Percentiles rank a stretch among this genome's conserved stretches.
phyloP scores from a whole-genome alignment of 805 yeast genomes.

The Myxozyma geophila region DNA sequence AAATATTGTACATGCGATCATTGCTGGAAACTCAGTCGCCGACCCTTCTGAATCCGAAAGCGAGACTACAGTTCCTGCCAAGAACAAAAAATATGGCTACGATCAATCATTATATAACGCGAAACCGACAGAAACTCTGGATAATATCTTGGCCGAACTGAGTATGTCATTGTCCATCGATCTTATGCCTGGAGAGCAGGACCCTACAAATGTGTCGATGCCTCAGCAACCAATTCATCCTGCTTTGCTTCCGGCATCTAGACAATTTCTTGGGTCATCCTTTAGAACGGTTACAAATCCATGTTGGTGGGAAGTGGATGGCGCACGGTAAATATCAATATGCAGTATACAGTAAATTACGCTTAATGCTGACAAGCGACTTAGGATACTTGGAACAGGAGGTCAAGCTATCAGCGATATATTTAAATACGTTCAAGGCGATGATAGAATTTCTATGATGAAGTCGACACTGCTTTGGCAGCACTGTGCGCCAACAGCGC shows the following conservation, averaged over 20 bases:
- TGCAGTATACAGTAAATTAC: neutral
- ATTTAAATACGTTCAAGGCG: slow-evolving; percentile 61
- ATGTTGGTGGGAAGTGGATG: slow-evolving; percentile 63
- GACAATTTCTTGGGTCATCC: slow-evolving; percentile 49
- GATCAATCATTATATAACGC: slow-evolving; percentile 29
- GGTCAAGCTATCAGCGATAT: slow-evolving; percentile 88
- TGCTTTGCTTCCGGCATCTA: slow-evolving; percentile 62
- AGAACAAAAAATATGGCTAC: slow-evolving; percentile 31
- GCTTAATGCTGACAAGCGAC: neutral
- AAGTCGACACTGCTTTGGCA: slow-evolving; percentile 80
- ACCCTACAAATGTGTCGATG: slow-evolving; percentile 80
- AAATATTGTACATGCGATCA: slow-evolving; percentile 56
- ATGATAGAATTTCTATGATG: slow-evolving; percentile 58
- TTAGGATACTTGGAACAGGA: slow-evolving; percentile 67
- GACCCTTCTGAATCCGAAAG: slow-evolving; percentile 29
- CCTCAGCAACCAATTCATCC: slow-evolving; percentile 92
- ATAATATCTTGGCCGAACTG: slow-evolving; percentile 60
- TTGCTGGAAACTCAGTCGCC: slow-evolving; percentile 74
- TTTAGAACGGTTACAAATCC: slow-evolving; percentile 71
- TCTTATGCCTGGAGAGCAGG: slow-evolving; percentile 81
- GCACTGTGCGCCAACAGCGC: slow-evolving; percentile 90
- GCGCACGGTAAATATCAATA: slow-evolving; percentile 41
- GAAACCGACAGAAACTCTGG: slow-evolving; percentile 49
- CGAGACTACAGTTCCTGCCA: slow-evolving; percentile 29
- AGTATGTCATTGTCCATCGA: slow-evolving; percentile 67